phyloP scores from a whole-genome alignment of 2,329 filamentous ascomycete species.

The Xylaria sp. region DNA sequence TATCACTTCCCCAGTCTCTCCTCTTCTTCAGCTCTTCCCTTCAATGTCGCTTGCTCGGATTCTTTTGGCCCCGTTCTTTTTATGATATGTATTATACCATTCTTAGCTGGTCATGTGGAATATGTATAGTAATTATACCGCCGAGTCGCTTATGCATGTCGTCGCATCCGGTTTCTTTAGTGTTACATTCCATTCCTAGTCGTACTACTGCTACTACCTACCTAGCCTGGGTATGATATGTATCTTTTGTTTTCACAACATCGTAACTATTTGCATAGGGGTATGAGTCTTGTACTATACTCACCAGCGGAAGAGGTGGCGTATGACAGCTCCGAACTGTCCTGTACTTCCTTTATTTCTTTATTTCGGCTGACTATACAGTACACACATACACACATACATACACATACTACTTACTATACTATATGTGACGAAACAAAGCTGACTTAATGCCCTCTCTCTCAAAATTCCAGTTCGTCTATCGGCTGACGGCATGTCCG shows the following conservation, averaged over 20 bases:
- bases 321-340: background rate
- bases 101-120: background rate
- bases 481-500: conserved; percentile 78
- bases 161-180: background rate
- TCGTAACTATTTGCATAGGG: background rate
- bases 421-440: background rate
- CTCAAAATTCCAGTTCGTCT: conserved; percentile 68
- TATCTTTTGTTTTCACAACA: background rate
- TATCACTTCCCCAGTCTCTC: background rate
- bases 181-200: conserved; percentile 5
- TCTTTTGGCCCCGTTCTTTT: background rate
- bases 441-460: conserved; percentile 4
- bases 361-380: background rate
- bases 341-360: background rate
- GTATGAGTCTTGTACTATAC: background rate
- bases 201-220: background rate
- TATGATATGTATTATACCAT: background rate
- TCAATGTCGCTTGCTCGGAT: background rate
- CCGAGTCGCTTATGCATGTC: conserved; percentile 21
- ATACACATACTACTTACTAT: background rate
- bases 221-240: background rate
- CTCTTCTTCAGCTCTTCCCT: background rate
- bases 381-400: background rate
- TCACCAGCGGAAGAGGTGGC: background rate
- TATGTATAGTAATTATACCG: background rate